Conservation (phyloP, 2,329 filamentous ascomycete species). For the Penicillium sp. region DNA sequence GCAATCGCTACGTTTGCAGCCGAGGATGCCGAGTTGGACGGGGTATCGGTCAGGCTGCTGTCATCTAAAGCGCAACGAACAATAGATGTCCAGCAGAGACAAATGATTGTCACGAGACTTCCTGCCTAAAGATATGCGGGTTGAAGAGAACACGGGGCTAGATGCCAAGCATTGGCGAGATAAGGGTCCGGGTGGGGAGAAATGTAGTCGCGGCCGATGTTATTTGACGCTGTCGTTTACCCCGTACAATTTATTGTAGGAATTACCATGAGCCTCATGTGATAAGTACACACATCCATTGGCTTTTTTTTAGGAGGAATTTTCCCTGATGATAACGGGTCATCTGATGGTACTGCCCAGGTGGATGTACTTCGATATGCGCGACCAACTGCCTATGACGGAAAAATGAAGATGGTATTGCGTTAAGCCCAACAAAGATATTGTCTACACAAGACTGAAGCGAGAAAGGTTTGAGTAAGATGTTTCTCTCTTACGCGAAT, state of each 20-base stretch:
- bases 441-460: neutral
- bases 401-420: neutral
- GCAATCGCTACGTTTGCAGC: conserved; percentile 8
- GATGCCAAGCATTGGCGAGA: conserved; percentile 9
- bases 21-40: neutral
- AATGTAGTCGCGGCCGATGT: neutral
- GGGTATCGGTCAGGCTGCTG: neutral
- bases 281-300: neutral
- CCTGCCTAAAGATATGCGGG: conserved; percentile 1
- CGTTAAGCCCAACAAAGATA: conserved; percentile 1
- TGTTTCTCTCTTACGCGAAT: neutral
- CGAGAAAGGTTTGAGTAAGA: neutral
- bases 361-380: neutral
- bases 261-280: neutral
- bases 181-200: conserved; percentile 4
- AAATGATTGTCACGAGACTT: conserved; percentile 1
- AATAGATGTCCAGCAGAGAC: neutral
- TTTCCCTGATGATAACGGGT: neutral
- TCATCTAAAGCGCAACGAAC: neutral
- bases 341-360: neutral
- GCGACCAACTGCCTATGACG: neutral
- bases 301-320: neutral
- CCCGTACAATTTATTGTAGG: neutral
- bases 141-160: neutral
- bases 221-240: neutral